These are phyloP conservation scores for Hyphopichia pseudoburtonii DNA, from an alignment of 1,139 yeast genomes.

Conservation along the genomic window DNA sequence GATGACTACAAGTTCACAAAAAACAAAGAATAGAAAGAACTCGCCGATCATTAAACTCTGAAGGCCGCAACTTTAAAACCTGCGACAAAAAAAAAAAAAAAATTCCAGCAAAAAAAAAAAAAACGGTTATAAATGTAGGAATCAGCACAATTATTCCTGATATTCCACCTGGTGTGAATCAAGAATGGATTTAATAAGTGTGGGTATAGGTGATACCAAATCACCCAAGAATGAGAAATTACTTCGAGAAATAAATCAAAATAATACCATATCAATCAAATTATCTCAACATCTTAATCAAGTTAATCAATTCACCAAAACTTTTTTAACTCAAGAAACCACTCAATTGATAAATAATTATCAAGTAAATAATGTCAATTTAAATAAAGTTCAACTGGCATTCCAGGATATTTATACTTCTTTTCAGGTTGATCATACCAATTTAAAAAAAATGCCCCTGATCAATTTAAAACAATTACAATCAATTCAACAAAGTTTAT, in stretches of 20 bases:
- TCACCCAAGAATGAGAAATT: neutral
- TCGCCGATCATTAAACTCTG: too few relatives aligned
- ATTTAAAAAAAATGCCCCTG: neutral
- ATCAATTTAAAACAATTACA: conserved; percentile 1
- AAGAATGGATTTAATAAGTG: conserved; percentile 3
- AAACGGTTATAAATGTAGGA: too few relatives aligned
- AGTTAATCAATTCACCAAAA: conserved; percentile 9
- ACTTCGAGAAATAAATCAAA: conserved; percentile 1
- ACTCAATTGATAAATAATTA: neutral
- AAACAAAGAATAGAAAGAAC: too few relatives aligned
- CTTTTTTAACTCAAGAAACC: conserved; percentile 6
- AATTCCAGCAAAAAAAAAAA: too few relatives aligned
- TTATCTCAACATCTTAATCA: conserved; percentile 3
- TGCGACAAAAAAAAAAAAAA: neutral
- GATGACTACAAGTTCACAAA: too few relatives aligned
- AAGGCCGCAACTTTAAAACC: neutral
- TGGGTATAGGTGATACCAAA: conserved; percentile 2
- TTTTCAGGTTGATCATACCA: conserved; percentile 2
- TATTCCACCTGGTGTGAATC: too few relatives aligned
- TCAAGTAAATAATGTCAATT: conserved; percentile 1
- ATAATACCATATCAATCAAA: conserved; percentile 8
- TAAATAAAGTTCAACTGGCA: conserved; percentile 11
- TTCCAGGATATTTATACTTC: conserved; percentile 17
- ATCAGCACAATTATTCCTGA: too few relatives aligned
- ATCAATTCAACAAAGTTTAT: neutral